Conservation (phyloP, 1,284 basidiomycete species). For the Meira miltonrushii region DNA sequence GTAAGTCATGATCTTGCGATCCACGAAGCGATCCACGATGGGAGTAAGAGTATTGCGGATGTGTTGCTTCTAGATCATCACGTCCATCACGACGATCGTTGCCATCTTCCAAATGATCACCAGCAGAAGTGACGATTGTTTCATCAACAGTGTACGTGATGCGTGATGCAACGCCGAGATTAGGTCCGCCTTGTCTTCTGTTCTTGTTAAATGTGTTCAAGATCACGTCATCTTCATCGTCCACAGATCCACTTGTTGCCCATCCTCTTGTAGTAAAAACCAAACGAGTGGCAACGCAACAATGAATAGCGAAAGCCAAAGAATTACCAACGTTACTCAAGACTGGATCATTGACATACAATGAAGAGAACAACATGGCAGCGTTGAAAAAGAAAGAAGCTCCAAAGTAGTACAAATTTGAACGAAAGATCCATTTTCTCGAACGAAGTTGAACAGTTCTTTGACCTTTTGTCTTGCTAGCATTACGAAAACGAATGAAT, state of each 20-base stretch:
- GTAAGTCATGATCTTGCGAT: no score
- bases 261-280: constrained; percentile 2
- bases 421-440: background rate
- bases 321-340: background rate
- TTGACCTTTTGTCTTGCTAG: no score
- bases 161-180: background rate
- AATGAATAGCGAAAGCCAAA: background rate
- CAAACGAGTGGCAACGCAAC: background rate
- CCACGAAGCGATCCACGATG: no score
- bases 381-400: background rate
- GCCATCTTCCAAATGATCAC: no score
- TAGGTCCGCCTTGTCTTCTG: background rate
- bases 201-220: constrained; percentile 5
- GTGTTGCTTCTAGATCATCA: no score
- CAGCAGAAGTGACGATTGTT: background rate
- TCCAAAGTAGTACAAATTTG: constrained; percentile 3
- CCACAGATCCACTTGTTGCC: background rate
- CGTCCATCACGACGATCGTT: no score
- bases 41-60: no score
- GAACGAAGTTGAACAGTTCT: background rate
- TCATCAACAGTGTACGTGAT: constrained; percentile 2
- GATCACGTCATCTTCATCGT: background rate
- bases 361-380: background rate
- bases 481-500: background rate
- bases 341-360: background rate